Base-by-base conservation (phyloP, 2,329 filamentous ascomycete species). In the Aureobasidium namibiae region DNA sequence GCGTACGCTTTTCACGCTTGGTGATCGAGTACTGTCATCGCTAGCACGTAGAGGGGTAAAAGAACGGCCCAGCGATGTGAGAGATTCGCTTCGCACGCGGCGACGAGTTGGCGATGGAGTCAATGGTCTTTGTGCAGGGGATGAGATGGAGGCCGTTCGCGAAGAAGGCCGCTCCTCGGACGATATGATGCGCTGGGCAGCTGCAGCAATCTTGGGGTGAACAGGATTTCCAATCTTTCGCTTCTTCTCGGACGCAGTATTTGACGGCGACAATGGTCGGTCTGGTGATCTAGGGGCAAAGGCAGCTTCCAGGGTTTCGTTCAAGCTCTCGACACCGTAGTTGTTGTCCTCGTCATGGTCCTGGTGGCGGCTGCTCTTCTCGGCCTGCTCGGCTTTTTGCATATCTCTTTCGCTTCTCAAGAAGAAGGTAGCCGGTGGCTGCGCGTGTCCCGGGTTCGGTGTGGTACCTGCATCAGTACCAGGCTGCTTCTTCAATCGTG, bases 391-490 rank as follows among this genome's bases (percentile, higher is more conserved):
- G 63, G 60, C 16, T 65, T 67, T 68, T 61, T 80, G 75, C 65
- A 79, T 69, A 56, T 80, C 76, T 60, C 75, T 73, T 65, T 79
- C 80, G 63, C 78, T 81, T 18, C 78, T 75, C 62, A 86, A 73
- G 69, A 85, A 84, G 75, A 85, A 85, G 54, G 80, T 80, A 53
- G 80, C 80, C 42, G 81, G 81, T 61, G 73, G 73, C 65, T 65
- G 66, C 68, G 64, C 69, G 69, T 66, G 70, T 69, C 31, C 61
- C 60, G 31, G 39, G 36, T 42, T 33, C 4, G 36, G 24, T 38
- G 54, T 14, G 54, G 54, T 57, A 57, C 54, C 54, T 57, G 54
- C 54, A 31, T 57, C 54, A 23, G 54, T 48, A 48, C 54, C n/a
- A 29, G 41, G 21, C 3, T 48, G 54, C 33, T 57, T 57, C 54